These are phyloP conservation scores for Tanacetum coccineum DNA, from an alignment of 129 eudicot genomes.

Conservation along the genomic window DNA sequence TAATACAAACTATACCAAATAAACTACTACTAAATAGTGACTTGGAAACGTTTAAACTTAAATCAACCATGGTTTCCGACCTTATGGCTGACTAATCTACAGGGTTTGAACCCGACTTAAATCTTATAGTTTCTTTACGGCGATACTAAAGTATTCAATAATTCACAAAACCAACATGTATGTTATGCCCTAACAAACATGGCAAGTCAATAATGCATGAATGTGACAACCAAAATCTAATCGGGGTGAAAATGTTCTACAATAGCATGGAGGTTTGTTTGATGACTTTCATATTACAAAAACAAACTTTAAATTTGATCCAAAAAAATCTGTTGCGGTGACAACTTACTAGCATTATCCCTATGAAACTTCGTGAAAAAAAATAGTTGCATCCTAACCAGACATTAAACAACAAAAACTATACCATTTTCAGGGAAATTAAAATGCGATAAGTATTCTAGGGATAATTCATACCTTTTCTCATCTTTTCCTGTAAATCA, in stretches of 20 bases:
- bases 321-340: background rate
- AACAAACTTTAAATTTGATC: background rate
- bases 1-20: no score
- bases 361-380: background rate
- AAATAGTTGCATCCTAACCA: background rate
- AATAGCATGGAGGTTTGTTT: background rate
- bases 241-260: background rate
- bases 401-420: background rate
- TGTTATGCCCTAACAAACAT: background rate
- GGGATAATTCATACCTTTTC: conserved; percentile 51
- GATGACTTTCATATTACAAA: background rate
- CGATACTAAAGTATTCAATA: no score
- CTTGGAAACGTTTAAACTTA: no score
- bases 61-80: no score
- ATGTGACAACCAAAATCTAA: no score
- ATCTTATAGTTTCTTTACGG: no score
- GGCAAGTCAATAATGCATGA: background rate
- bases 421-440: background rate
- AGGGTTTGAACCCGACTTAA: no score
- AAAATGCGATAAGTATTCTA: background rate
- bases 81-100: no score
- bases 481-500: conserved; percentile 69
- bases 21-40: no score
- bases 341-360: background rate
- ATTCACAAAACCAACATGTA: background rate